Evolutionary conservation across 179 eudicot genomes (phyloP).

Genomic region (Drosera spatulata): DNA sequence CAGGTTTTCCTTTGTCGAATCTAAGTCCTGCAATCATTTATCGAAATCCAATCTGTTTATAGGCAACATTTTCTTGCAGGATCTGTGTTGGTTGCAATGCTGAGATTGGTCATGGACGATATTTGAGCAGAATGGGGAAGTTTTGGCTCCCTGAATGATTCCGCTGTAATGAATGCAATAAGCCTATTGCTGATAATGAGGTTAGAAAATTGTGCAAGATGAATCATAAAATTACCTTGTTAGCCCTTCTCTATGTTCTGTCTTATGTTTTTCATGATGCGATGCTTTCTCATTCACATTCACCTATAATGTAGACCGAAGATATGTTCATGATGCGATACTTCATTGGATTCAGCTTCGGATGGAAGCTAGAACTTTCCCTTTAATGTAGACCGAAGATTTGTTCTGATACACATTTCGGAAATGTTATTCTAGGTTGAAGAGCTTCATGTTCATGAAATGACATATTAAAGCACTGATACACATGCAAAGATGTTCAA

Average conservation of each 20-base stretch:
- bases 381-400: constrained; percentile 17
- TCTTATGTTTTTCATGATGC: no score
- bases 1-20: constrained; percentile 28
- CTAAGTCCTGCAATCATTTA: no score
- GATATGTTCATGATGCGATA: no score
- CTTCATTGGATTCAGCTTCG: constrained; percentile 2
- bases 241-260: no score
- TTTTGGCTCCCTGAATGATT: constrained; percentile 98
- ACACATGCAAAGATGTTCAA: not conserved
- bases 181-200: constrained; percentile 89
- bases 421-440: not conserved
- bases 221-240: no score
- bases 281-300: no score
- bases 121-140: constrained; percentile 82
- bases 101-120: constrained; percentile 82
- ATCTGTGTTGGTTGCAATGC: constrained; percentile 73
- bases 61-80: constrained; percentile 17
- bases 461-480: not conserved
- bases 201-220: constrained; percentile 15
- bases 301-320: no score
- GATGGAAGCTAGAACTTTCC: constrained; percentile 1
- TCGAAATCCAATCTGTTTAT: not conserved
- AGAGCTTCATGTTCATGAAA: not conserved
- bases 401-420: not conserved
- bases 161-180: constrained; percentile 65